Conservation (phyloP, 2,329 filamentous ascomycete species). For the Monosporascus sp. region DNA sequence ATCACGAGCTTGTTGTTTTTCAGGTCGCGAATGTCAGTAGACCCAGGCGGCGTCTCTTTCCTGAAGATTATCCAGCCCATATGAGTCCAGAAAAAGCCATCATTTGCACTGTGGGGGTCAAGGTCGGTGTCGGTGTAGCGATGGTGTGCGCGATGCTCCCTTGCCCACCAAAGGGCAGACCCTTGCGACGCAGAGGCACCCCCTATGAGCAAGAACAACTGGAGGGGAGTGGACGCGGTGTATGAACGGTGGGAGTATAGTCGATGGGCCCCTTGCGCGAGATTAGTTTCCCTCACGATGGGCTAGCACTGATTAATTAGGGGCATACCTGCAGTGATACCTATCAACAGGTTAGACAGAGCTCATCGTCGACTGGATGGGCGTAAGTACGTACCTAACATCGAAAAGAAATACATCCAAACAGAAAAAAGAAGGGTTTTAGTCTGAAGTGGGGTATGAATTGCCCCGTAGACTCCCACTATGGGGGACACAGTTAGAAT, state of each 20-base stretch:
- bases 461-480: not conserved
- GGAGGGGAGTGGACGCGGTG: not conserved
- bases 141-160: conserved; percentile 83
- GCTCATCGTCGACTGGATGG: not conserved
- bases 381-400: not conserved
- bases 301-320: not conserved
- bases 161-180: conserved; percentile 84
- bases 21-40: conserved; percentile 82
- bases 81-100: conserved; percentile 79
- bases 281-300: not conserved
- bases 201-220: not conserved
- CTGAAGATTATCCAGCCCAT: conserved; percentile 92
- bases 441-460: not conserved
- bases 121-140: conserved; percentile 90
- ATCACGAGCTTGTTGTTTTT: conserved; percentile 82
- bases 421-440: not conserved
- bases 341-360: not conserved
- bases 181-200: conserved; percentile 53
- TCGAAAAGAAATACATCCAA: not conserved
- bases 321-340: not conserved
- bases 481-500: not conserved
- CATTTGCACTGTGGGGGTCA: conserved; percentile 86
- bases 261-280: not conserved
- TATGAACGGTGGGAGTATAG: not conserved
- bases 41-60: conserved; percentile 84